Evolutionary conservation across 441 rosid species (phyloP).

Genomic region (Eugenia klotzschiana): DNA sequence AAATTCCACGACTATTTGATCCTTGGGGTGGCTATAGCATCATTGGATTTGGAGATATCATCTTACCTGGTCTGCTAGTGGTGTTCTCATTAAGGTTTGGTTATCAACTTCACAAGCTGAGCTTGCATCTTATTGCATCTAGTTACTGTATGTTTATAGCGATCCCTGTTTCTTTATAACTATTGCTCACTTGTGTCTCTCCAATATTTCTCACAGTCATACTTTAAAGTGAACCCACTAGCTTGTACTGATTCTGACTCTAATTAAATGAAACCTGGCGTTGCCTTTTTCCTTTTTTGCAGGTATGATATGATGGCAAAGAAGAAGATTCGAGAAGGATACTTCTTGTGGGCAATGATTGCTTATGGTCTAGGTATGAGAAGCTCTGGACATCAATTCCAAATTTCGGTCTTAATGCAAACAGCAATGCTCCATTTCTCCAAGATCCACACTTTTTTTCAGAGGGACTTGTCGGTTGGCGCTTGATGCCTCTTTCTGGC

Average conservation of each 20-base stretch:
- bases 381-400: neutral
- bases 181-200: neutral
- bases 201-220: neutral
- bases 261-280: neutral
- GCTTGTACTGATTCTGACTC: neutral
- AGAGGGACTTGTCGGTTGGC: neutral
- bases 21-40: slow-evolving; percentile 81
- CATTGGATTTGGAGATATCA: slow-evolving; percentile 70
- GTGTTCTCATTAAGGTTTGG: slow-evolving; percentile 57
- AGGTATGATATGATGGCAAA: slow-evolving; percentile 39
- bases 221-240: neutral
- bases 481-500: neutral
- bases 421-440: neutral
- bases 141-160: neutral
- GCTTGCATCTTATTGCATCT: neutral
- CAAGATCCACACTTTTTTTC: neutral
- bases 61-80: slow-evolving; percentile 56
- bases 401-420: neutral
- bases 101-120: neutral
- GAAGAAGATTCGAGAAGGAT: slow-evolving; percentile 28
- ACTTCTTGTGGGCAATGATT: slow-evolving; percentile 42
- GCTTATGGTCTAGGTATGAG: slow-evolving; percentile 38
- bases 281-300: neutral
- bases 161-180: neutral
- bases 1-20: slow-evolving; percentile 70